Evolutionary conservation across 169 alveolate genomes (phyloP).

Genomic region (Plasmodium malariae): DNA sequence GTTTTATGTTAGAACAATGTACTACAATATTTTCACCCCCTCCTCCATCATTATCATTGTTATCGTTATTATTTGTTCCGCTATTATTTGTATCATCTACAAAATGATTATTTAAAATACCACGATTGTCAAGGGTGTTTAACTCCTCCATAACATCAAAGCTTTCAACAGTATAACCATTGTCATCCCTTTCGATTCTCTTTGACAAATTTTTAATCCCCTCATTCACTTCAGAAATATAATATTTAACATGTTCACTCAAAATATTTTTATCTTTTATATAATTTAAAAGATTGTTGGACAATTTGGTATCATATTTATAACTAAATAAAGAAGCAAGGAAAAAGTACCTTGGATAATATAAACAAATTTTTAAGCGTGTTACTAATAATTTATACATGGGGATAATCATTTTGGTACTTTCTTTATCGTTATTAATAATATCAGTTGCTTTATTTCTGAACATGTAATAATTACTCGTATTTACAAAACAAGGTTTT

Average conservation of each 20-base stretch:
- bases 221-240: neutral
- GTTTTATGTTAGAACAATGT: slow-evolving; percentile 6
- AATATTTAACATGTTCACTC: slow-evolving; percentile 25
- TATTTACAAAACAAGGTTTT: slow-evolving; percentile 43
- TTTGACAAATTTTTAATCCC: neutral
- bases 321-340: slow-evolving; percentile 51
- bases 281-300: slow-evolving; percentile 29
- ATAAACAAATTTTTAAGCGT: slow-evolving; percentile 69
- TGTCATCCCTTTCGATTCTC: neutral
- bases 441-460: slow-evolving; percentile 28
- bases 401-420: slow-evolving; percentile 46
- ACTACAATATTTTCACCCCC: neutral
- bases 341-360: slow-evolving; percentile 65
- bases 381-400: slow-evolving; percentile 70
- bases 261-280: slow-evolving; percentile 25
- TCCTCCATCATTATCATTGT: neutral
- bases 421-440: slow-evolving; percentile 42
- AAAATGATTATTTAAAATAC: neutral
- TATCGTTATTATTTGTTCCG: neutral
- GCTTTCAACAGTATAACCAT: neutral
- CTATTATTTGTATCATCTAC: neutral
- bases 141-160: neutral
- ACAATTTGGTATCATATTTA: slow-evolving; percentile 43
- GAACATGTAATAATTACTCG: slow-evolving; percentile 39
- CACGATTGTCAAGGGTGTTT: neutral